Percentiles rank a stretch among this genome's conserved stretches.
phyloP scores from a whole-genome alignment of 1,284 basidiomycete species.

The Erythrobasidium hasegawianum region DNA sequence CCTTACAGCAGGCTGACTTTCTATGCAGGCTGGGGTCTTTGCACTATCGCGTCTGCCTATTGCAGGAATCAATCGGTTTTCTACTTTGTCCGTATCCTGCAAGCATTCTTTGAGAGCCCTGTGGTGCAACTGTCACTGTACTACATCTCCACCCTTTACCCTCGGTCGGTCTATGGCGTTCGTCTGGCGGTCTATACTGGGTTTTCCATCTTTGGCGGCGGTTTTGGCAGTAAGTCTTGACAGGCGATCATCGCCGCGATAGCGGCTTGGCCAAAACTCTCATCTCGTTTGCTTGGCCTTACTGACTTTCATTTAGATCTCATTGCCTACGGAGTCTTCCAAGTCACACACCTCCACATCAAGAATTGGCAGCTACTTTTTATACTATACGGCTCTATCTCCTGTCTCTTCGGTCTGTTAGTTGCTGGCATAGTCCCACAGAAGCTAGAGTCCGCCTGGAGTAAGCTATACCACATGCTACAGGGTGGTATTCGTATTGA shows the following conservation, averaged over 20 bases:
- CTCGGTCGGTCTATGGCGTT: background rate
- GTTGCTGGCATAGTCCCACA: too few relatives aligned
- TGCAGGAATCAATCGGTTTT: conserved; percentile 3
- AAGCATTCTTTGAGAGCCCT: conserved; percentile 3
- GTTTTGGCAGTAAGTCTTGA: background rate
- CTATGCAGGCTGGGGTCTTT: background rate
- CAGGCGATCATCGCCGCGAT: too few relatives aligned
- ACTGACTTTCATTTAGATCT: background rate
- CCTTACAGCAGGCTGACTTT: too few relatives aligned
- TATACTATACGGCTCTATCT: too few relatives aligned
- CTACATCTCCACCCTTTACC: too few relatives aligned
- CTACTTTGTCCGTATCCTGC: conserved; percentile 11
- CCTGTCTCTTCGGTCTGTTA: too few relatives aligned
- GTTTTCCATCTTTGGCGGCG: background rate
- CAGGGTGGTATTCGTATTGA: background rate
- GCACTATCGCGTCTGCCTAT: conserved; percentile 3
- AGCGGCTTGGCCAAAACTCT: too few relatives aligned
- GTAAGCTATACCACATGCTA: background rate
- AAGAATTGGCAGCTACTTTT: too few relatives aligned
- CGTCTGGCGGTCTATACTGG: background rate
- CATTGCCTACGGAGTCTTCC: too few relatives aligned
- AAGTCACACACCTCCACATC: too few relatives aligned
- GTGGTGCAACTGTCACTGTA: too few relatives aligned
- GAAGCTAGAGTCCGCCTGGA: background rate
- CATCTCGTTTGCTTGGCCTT: too few relatives aligned